A percentile compares a stretch with the other conserved stretches of the same genome.
phyloP scores from a whole-genome alignment of 495 filamentous ascomycete species.

The Astrothelium subdiscretum region DNA sequence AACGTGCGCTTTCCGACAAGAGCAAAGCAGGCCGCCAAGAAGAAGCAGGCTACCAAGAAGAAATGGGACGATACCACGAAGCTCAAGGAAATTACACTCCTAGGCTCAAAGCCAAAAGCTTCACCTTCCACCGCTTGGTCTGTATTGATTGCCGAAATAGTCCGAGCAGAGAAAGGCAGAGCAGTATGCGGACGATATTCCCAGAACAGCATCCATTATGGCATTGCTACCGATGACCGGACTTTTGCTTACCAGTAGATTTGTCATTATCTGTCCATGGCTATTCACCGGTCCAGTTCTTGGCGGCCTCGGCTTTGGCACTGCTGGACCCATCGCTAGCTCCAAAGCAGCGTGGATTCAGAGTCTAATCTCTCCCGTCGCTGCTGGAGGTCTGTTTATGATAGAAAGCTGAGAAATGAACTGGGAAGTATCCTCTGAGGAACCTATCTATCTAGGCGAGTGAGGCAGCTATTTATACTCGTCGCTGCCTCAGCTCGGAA shows the following conservation, averaged over 20 bases:
- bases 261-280: background rate
- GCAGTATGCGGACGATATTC: no score
- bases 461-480: no score
- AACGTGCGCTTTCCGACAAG: background rate
- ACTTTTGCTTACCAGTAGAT: background rate
- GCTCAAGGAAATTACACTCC: slow-evolving; percentile 15
- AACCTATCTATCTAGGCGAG: no score
- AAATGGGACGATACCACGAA: slow-evolving; percentile 9
- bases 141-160: slow-evolving; percentile 16
- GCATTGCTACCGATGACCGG: no score
- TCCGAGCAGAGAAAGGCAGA: background rate
- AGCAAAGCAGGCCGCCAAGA: slow-evolving; percentile 7
- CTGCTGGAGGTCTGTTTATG: slow-evolving; percentile 22
- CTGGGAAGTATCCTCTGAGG: no score
- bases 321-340: background rate
- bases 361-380: background rate
- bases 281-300: background rate
- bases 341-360: background rate
- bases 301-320: background rate
- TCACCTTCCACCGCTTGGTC: slow-evolving; percentile 9
- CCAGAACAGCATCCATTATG: no score
- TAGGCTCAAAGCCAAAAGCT: background rate
- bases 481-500: no score
- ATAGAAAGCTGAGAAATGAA: no score
- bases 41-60: no score